Evolutionary conservation across 1,139 yeast species (phyloP).

Genomic region (Kodamaea fungicola): DNA sequence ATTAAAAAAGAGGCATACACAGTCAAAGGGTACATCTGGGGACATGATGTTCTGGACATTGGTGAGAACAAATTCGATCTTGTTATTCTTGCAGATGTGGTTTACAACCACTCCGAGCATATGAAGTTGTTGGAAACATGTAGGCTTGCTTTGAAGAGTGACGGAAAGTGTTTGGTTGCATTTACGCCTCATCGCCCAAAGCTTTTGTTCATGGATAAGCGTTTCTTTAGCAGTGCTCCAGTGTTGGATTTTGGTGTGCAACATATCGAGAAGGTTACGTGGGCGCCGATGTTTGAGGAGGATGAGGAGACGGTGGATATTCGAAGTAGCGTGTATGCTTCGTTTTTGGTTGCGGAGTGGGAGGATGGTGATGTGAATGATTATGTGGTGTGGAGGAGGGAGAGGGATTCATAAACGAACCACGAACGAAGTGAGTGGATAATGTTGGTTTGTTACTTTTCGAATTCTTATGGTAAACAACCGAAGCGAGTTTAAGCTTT

Average conservation of each 20-base stretch:
- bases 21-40: slow-evolving; percentile 90
- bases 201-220: slow-evolving; percentile 65
- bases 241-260: slow-evolving; percentile 60
- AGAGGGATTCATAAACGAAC: too few relatives aligned
- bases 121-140: slow-evolving; percentile 69
- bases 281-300: slow-evolving; percentile 94
- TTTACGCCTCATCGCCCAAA: slow-evolving; percentile 92
- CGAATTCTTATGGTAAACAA: too few relatives aligned
- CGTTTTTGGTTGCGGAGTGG: slow-evolving; percentile 38
- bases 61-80: slow-evolving; percentile 65
- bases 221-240: slow-evolving; percentile 71
- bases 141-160: slow-evolving; percentile 50
- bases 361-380: too few relatives aligned
- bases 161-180: slow-evolving; percentile 78
- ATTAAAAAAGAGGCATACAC: slow-evolving; percentile 17
- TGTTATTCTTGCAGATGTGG: slow-evolving; percentile 80
- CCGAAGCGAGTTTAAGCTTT: too few relatives aligned
- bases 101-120: slow-evolving; percentile 94
- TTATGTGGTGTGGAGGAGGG: too few relatives aligned
- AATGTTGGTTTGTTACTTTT: too few relatives aligned
- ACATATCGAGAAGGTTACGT: slow-evolving; percentile 65
- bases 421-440: too few relatives aligned
- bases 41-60: slow-evolving; percentile 56
- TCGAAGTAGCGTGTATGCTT: slow-evolving; percentile 80
- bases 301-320: slow-evolving; percentile 77